Evolutionary conservation across 495 filamentous ascomycete genomes (phyloP), one percentile per base, ranked within the genome.

Genomic region (Amphirosellinia nigrospora): DNA sequence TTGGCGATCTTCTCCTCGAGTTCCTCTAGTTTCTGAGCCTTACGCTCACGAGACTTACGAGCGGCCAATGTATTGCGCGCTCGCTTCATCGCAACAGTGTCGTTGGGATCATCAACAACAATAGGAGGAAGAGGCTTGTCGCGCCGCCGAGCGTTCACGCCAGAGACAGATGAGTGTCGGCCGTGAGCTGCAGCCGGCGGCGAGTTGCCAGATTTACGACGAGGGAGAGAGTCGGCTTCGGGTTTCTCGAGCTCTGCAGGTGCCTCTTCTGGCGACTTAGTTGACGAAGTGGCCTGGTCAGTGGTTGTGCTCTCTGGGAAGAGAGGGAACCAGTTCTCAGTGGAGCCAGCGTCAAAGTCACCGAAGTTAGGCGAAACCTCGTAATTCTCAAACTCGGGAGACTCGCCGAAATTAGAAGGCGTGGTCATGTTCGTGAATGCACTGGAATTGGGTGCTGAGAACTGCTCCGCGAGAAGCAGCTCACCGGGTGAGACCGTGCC

Each of bases 11-110:
- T 74, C 61, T 82, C 83, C 76, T 88, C 85, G 69, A 96, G 83
- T 46, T 85, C 86, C 10, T 90, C 86, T 65, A 92, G 84, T 62
- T 89, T 88, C 73, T 89, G 83, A 9, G 92, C 83, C 81, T 96
- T 94, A 72, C 93, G 90, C 70, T 92, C 89, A 15, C 96, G 92
- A 46, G 95, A 98, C 80, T 98, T 98, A 52, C 96, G 93, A 71
- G 96, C 96, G 55, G 96, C 96, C 80, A 95, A 85, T 16, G 96
- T 99, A 80, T 99, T 99, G 68, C 94, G 90, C 41, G 94, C 95
- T 71, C 96, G 93, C 87, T 98, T 98, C 84, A 93, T 87, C 11
- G 93, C 93, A 16, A 92, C 79, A 0, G 81, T 81, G 74, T 94
- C 92, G 39, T 76, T 79, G 0, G 91, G 90, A 75, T 98, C 94